phyloP scores from a whole-genome alignment of 306 rosid genomes.

The Lathyrus tuberosus region DNA sequence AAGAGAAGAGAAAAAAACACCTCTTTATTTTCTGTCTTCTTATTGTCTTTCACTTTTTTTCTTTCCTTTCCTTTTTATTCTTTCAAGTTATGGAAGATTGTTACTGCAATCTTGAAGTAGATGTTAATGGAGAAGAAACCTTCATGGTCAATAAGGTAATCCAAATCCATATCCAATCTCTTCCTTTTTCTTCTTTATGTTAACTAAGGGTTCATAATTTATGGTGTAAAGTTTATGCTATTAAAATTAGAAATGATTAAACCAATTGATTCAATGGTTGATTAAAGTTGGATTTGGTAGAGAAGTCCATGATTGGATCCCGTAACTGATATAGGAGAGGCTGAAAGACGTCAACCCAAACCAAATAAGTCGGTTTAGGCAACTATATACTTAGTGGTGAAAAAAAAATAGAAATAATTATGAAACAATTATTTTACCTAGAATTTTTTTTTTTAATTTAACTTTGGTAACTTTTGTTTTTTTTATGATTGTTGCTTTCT shows the following conservation, averaged over 20 bases:
- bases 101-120: conserved; percentile 85
- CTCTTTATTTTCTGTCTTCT: conserved; percentile 35
- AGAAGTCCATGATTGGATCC: too few relatives aligned
- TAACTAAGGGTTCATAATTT: conserved; percentile 23
- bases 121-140: conserved; percentile 86
- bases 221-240: conserved; percentile 18
- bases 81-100: conserved; percentile 54
- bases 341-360: too few relatives aligned
- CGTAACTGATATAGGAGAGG: too few relatives aligned
- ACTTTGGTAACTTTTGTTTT: conserved; percentile 12
- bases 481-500: conserved; percentile 39
- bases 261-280: too few relatives aligned
- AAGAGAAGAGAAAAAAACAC: background rate
- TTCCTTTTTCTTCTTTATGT: background rate
- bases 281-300: too few relatives aligned
- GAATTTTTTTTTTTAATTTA: conserved; percentile 30
- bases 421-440: conserved; percentile 44
- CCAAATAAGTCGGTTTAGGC: too few relatives aligned
- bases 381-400: too few relatives aligned
- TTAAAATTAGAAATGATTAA: conserved; percentile 17
- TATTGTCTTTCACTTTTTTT: background rate
- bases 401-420: conserved; percentile 13
- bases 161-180: conserved; percentile 24
- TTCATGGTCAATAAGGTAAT: conserved; percentile 86
- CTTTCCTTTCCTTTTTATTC: background rate